Evolutionary conservation across 2,329 filamentous ascomycete genomes (phyloP).

Genomic region (Fusarium tanahbumbuense): DNA sequence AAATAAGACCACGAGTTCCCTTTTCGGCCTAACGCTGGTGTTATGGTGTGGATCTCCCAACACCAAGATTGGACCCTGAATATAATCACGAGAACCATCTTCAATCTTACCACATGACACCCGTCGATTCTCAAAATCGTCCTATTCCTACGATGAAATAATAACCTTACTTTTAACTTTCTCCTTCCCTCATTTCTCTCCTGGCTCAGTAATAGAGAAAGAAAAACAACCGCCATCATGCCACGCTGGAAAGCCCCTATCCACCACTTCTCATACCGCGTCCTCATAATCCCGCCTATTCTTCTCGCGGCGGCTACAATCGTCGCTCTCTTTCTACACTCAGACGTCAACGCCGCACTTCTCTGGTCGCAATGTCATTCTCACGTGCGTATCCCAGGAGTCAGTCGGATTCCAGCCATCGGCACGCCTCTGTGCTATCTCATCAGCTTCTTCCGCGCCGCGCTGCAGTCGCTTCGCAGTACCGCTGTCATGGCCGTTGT

Average conservation of each 20-base stretch:
- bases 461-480: conserved; percentile 56
- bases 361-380: conserved; percentile 67
- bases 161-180: background rate
- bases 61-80: conserved; percentile 22
- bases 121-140: background rate
- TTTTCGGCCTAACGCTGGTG: conserved; percentile 28
- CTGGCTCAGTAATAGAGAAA: background rate
- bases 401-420: conserved; percentile 59
- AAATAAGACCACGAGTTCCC: background rate
- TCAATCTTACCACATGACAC: conserved; percentile 34
- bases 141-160: background rate
- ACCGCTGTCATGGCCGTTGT: conserved; percentile 56
- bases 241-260: conserved; percentile 57
- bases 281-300: conserved; percentile 62
- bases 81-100: conserved; percentile 37
- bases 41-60: conserved; percentile 24
- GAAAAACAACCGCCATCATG: conserved; percentile 11
- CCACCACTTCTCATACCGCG: conserved; percentile 63
- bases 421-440: conserved; percentile 62
- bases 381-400: conserved; percentile 56
- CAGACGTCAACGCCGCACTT: conserved; percentile 63
- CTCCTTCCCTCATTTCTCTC: background rate
- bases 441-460: conserved; percentile 61
- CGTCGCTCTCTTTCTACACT: conserved; percentile 57
- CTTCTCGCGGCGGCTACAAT: conserved; percentile 59